A percentile compares a stretch with the other conserved stretches of the same genome.
Evolutionary conservation across 2,329 filamentous ascomycete genomes (phyloP).

Genomic region (Verticillium nonalfalfae): DNA sequence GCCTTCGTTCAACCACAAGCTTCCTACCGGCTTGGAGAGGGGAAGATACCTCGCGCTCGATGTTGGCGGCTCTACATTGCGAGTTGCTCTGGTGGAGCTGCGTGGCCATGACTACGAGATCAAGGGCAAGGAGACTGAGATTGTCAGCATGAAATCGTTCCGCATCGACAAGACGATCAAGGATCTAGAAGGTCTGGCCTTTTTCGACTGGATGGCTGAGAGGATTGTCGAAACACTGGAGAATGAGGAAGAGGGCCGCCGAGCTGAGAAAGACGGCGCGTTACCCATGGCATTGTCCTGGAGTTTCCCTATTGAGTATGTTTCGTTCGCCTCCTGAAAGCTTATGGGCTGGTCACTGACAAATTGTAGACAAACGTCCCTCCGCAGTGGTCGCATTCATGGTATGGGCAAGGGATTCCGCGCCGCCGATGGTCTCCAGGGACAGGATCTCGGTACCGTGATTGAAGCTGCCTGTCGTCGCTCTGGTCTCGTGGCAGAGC

Average conservation of each 20-base stretch:
- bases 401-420: slow-evolving; percentile 62
- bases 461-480: slow-evolving; percentile 47
- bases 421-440: slow-evolving; percentile 50
- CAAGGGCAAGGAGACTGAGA: slow-evolving; percentile 35
- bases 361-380: slow-evolving; percentile 54
- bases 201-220: slow-evolving; percentile 64
- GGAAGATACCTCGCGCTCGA: slow-evolving; percentile 59
- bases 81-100: slow-evolving; percentile 58
- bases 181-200: slow-evolving; percentile 48
- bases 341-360: slow-evolving; percentile 2
- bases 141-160: slow-evolving; percentile 49
- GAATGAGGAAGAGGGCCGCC: slow-evolving; percentile 24
- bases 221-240: slow-evolving; percentile 51
- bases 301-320: slow-evolving; percentile 66
- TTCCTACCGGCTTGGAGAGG: slow-evolving; percentile 53
- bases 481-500: slow-evolving; percentile 44
- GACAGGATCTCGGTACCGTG: slow-evolving; percentile 53
- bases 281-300: slow-evolving; percentile 58
- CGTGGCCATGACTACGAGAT: slow-evolving; percentile 32
- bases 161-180: slow-evolving; percentile 51
- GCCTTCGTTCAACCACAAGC: slow-evolving; percentile 58
- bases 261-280: slow-evolving; percentile 21
- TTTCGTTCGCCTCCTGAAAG: slow-evolving; percentile 8
- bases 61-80: slow-evolving; percentile 62
- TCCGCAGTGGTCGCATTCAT: slow-evolving; percentile 51